Evolutionary conservation across 306 rosid species (phyloP), one percentile per base, ranked within the genome.

Genomic region (Cucumis melo): DNA sequence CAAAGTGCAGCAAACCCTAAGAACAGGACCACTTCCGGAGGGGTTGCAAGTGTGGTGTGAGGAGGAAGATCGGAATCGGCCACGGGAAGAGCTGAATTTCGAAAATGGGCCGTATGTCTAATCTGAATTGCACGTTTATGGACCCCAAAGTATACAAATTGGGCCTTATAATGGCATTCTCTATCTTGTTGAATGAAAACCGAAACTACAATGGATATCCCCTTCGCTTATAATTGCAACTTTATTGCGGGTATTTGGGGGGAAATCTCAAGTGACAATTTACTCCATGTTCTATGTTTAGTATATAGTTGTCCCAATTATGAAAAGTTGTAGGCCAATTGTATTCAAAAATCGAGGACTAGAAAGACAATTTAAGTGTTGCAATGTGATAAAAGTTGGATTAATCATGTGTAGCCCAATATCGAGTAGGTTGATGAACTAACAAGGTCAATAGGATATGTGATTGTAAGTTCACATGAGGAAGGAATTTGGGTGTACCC

Each of bases 371-470:
- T 36, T 36, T 36, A 6, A 16, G 6, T 36, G 39, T 12, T 7
- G 6, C 3, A 32, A 39, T 6, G 19, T 10, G 3, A 55, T 32
- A 13, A 64, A 41, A 41, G 14, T 51, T 83, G 80, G 70, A 10
- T 8, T 23, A 70, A 63, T 44, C 23, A 27, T 71, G 77, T 74
- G 2, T 86, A 91, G 97, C 70, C 96, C 98, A 29, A 76, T 91
- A 81, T 90, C 94, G 36, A 96, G 97, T 32, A 93, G 97, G 48
- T 93, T 94, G 46, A 88, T 90, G 98, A 93, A 93, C 96, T 96
- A 20, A 97, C 89, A 17, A 90, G 98, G 76, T 82, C 97, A 63
- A 16, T 89, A 36, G 97, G 94, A 23, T 96, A 96, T 20, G n/a
- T n/a, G n/a, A n/a, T n/a, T n/a, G n/a, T n/a, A n/a, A n/a, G n/a